Conservation (phyloP, 257 asterid genomes). For the Solanum commersonii region DNA sequence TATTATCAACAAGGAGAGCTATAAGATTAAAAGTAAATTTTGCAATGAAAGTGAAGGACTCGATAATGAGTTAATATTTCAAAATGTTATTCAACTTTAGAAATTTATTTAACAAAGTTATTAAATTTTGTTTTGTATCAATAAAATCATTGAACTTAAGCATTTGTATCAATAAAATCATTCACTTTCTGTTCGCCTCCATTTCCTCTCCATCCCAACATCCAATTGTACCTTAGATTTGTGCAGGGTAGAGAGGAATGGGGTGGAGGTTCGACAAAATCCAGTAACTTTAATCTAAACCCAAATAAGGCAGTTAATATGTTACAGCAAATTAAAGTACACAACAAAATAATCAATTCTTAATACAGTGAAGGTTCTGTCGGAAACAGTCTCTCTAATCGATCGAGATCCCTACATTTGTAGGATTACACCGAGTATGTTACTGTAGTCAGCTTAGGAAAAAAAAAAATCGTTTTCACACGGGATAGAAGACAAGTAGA, state of each 20-base stretch:
- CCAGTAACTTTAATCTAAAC: too few species aligned
- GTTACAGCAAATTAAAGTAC: neutral
- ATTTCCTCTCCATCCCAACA: neutral
- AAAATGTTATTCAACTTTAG: too few species aligned
- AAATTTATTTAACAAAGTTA: too few species aligned
- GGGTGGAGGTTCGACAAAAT: too few species aligned
- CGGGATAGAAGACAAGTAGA: constrained; percentile 5
- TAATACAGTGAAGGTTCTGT: neutral
- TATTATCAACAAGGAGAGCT: neutral
- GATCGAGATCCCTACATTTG: fast-evolving
- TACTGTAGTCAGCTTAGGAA: neutral
- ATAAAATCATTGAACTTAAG: too few species aligned
- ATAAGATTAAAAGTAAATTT: neutral
- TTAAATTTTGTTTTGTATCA: too few species aligned
- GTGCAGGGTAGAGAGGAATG: too few species aligned
- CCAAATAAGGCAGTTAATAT: neutral
- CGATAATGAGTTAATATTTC: neutral
- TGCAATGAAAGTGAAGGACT: neutral
- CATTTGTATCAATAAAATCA: too few species aligned
- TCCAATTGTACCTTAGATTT: too few species aligned
- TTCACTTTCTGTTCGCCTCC: neutral
- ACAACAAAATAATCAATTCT: neutral
- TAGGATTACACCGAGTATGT: neutral
- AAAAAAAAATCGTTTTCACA: neutral
- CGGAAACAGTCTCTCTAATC: neutral